Conservation (phyloP, 208 protist genomes). For the Trypanosoma cruzi region DNA sequence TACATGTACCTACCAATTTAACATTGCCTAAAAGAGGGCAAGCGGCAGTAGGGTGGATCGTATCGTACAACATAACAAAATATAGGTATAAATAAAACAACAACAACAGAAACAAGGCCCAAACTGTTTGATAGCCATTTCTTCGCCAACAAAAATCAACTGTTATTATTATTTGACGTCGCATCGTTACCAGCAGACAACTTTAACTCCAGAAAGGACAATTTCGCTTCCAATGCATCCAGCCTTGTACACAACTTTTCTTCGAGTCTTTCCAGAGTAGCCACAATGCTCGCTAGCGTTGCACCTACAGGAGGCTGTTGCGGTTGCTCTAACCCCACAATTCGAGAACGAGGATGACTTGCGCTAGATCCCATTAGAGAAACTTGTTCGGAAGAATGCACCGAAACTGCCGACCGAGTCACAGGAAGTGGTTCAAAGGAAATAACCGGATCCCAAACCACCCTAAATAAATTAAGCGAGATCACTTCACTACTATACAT, state of each 20-base stretch:
- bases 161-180: neutral
- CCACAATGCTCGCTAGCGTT: slow-evolving; percentile 13
- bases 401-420: slow-evolving; percentile 43
- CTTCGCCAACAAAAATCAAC: slow-evolving; percentile 17
- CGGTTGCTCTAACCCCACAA: slow-evolving; percentile 1
- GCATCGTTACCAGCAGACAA: neutral
- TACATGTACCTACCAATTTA: neutral
- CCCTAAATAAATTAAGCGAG: slow-evolving; percentile 51
- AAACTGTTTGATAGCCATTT: no score
- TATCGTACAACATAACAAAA: no score
- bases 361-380: slow-evolving; percentile 49
- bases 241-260: slow-evolving; percentile 19
- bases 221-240: slow-evolving; percentile 15
- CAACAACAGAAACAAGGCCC: no score
- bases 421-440: slow-evolving; percentile 61
- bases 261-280: slow-evolving; percentile 17
- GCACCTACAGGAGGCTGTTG: slow-evolving; percentile 16
- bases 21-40: no score
- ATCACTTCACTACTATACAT: slow-evolving; percentile 50
- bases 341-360: slow-evolving; percentile 13
- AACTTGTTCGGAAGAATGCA: slow-evolving; percentile 40
- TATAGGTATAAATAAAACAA: neutral
- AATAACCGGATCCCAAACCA: slow-evolving; percentile 77
- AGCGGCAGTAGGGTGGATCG: no score
- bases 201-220: slow-evolving; percentile 22